phyloP scores from a whole-genome alignment of 176 grass and related monocot genomes.

The Neostapfia colusana region DNA sequence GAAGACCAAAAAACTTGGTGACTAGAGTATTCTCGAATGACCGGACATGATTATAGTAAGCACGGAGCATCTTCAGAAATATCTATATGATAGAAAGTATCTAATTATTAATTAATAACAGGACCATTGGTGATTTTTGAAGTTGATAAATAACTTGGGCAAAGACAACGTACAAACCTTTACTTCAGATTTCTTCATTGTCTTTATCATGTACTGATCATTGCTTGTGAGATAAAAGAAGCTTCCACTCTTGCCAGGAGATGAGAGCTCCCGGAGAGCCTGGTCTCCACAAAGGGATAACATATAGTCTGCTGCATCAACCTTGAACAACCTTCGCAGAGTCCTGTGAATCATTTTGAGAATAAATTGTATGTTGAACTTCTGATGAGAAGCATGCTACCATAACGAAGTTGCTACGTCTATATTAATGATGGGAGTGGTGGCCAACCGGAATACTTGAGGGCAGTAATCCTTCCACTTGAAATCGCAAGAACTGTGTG shows the following conservation, averaged over 20 bases:
- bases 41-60: conserved; percentile 91
- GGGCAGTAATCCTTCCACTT: conserved; percentile 99
- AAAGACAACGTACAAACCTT: conserved; percentile 59
- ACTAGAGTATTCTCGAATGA: conserved; percentile 89
- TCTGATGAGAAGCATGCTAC: not conserved
- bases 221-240: conserved; percentile 94
- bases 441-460: conserved; percentile 81
- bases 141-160: conserved; percentile 18
- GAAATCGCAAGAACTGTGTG: conserved; percentile 94
- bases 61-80: conserved; percentile 93
- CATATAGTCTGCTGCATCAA: conserved; percentile 97
- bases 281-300: conserved; percentile 89
- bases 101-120: conserved; percentile 19
- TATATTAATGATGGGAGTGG: conserved; percentile 13
- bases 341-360: conserved; percentile 60
- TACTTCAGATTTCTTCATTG: conserved; percentile 99
- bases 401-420: not conserved
- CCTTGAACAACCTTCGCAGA: conserved; percentile 87
- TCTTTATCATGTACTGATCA: conserved; percentile 98
- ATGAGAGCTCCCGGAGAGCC: conserved; percentile 85
- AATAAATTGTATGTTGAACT: conserved; percentile 16
- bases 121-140: not conserved
- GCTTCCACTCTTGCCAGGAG: conserved; percentile 96
- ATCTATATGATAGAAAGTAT: conserved; percentile 52
- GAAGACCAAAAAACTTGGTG: conserved; percentile 91